A percentile compares a stretch with the other conserved stretches of the same genome.
phyloP scores from a whole-genome alignment of 257 asterid species.

The Gentiana straminea region DNA sequence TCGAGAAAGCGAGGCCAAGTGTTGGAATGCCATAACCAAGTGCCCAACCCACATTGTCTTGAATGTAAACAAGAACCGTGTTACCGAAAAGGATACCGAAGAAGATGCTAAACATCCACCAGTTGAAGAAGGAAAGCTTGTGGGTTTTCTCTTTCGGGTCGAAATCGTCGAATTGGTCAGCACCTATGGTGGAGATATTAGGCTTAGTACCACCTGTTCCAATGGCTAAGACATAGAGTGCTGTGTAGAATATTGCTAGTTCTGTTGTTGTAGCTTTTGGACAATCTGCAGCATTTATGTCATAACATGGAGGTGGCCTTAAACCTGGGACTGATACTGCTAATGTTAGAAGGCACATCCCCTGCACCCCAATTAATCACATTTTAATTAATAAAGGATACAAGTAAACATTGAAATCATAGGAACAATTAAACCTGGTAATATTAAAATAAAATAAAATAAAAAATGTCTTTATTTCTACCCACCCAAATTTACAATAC shows the following conservation, averaged over 20 bases:
- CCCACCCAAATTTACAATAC: too few relatives aligned
- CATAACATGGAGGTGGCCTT: slow-evolving; percentile 48
- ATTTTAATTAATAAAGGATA: too few relatives aligned
- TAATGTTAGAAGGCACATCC: slow-evolving; percentile 58
- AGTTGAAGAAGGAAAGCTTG: slow-evolving; percentile 83
- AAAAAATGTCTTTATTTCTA: too few relatives aligned
- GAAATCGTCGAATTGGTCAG: slow-evolving; percentile 84
- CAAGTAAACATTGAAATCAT: too few relatives aligned
- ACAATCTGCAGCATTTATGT: slow-evolving; percentile 31
- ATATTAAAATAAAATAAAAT: too few relatives aligned
- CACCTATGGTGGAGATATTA: slow-evolving; percentile 81
- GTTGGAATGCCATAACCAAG: slow-evolving; percentile 85
- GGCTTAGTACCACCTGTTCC: slow-evolving; percentile 97
- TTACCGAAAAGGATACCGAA: slow-evolving; percentile 73
- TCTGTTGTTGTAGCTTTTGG: slow-evolving; percentile 47
- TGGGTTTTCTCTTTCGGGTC: slow-evolving; percentile 68
- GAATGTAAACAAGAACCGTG: slow-evolving; percentile 69
- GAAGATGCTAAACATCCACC: slow-evolving; percentile 94
- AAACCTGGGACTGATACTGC: slow-evolving; percentile 62
- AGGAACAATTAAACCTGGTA: too few relatives aligned
- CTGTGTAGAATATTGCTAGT: slow-evolving; percentile 52
- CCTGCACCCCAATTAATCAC: slow-evolving; percentile 26
- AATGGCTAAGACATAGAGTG: slow-evolving; percentile 56
- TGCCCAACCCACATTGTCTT: slow-evolving; percentile 85
- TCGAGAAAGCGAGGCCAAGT: slow-evolving; percentile 51